Percentiles rank a stretch among this genome's conserved stretches.
Conservation (phyloP, 805 yeast genomes). For the Teunomyces lycoperdinae region DNA sequence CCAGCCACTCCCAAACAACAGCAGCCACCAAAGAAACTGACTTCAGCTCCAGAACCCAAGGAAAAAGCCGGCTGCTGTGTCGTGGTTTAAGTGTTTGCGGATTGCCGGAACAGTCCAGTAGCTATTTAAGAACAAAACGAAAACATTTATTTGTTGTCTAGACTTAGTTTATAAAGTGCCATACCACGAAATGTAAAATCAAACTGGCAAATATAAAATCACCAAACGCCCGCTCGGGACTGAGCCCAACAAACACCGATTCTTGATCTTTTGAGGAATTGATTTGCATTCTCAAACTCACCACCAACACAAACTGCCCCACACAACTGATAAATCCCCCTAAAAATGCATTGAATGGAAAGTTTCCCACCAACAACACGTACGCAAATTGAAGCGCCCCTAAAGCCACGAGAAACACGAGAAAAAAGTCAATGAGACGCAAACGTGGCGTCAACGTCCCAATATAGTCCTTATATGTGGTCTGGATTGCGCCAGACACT, state of each 20-base stretch:
- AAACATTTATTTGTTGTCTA: neutral
- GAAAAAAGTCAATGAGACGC: slow-evolving; percentile 72
- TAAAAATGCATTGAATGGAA: slow-evolving; percentile 95
- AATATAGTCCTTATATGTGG: slow-evolving; percentile 35
- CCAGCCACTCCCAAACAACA: neutral
- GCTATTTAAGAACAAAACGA: neutral
- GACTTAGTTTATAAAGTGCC: slow-evolving; percentile 80
- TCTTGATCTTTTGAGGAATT: neutral
- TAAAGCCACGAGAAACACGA: slow-evolving; percentile 67
- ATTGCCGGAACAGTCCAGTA: slow-evolving; percentile 4
- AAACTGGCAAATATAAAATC: slow-evolving; percentile 87
- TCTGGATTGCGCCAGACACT: slow-evolving; percentile 25
- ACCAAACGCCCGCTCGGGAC: slow-evolving; percentile 67
- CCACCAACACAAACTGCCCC: slow-evolving; percentile 91
- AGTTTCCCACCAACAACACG: slow-evolving; percentile 74
- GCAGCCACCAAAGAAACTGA: neutral
- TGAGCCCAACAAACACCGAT: slow-evolving; percentile 14
- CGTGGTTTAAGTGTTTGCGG: slow-evolving; percentile 20
- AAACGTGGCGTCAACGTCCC: slow-evolving; percentile 44
- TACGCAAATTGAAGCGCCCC: slow-evolving; percentile 80
- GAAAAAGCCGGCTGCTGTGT: slow-evolving; percentile 38
- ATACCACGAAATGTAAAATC: slow-evolving; percentile 81
- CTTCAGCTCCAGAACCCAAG: slow-evolving; percentile 16
- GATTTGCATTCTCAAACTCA: slow-evolving; percentile 72
- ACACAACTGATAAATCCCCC: slow-evolving; percentile 92